These are phyloP conservation scores for Microsporum ferrugineum DNA, from an alignment of 2,329 filamentous ascomycete genomes.

Conservation along the genomic window DNA sequence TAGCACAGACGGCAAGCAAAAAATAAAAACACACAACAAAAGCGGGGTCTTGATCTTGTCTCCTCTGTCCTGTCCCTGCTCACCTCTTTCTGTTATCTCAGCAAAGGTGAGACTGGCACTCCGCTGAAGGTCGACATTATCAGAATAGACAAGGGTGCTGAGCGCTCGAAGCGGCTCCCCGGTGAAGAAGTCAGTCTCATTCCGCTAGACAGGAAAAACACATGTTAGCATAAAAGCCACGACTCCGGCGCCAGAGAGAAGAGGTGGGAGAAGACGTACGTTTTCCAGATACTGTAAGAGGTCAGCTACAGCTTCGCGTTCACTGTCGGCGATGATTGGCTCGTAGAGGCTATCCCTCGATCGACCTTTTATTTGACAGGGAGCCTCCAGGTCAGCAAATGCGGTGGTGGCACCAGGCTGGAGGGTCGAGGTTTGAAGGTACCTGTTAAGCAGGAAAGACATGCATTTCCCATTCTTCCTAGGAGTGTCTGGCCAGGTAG, in stretches of 20 bases:
- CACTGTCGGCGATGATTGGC: slow-evolving; percentile 82
- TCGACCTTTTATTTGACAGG: slow-evolving; percentile 47
- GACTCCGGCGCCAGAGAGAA: neutral
- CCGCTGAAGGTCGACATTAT: slow-evolving; percentile 94
- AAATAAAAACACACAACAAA: neutral
- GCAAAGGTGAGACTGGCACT: slow-evolving; percentile 97
- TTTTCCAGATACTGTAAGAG: slow-evolving; percentile 93
- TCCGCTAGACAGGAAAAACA: slow-evolving; percentile 49
- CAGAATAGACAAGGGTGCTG: slow-evolving; percentile 93
- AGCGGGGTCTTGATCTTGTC: neutral
- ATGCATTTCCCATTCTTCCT: slow-evolving; percentile 28
- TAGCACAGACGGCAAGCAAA: neutral
- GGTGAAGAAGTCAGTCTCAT: slow-evolving; percentile 95
- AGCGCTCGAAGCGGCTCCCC: slow-evolving; percentile 88
- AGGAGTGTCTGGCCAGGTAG: neutral
- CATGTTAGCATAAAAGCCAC: neutral
- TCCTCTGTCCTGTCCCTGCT: slow-evolving; percentile 9
- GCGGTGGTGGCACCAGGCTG: slow-evolving; percentile 29
- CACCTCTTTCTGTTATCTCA: slow-evolving; percentile 96
- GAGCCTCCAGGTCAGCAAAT: slow-evolving; percentile 30
- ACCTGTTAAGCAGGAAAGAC: slow-evolving; percentile 32
- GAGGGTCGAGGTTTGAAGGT: slow-evolving; percentile 21
- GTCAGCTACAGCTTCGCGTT: slow-evolving; percentile 93
- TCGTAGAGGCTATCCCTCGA: slow-evolving; percentile 74
- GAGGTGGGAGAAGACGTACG: slow-evolving; percentile 44